Percentiles rank a stretch among this genome's conserved stretches.
phyloP scores from a whole-genome alignment of 2,329 filamentous ascomycete genomes.

The Neopestalotiopsis clavispora region DNA sequence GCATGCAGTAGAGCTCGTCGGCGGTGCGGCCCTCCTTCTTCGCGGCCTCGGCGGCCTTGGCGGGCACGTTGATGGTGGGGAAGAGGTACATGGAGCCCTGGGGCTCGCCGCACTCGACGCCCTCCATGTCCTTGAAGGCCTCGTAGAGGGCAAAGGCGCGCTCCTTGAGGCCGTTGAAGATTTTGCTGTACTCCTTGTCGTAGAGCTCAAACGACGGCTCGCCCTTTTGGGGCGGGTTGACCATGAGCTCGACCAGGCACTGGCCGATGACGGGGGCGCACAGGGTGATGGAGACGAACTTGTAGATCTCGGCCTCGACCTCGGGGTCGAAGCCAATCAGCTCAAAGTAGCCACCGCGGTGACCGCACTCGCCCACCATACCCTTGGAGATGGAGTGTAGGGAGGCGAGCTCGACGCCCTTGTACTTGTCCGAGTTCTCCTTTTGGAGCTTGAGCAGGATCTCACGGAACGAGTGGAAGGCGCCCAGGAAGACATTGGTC shows the following conservation, averaged over 20 bases:
- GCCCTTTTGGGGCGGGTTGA: conserved; percentile 86
- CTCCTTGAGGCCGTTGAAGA: conserved; percentile 77
- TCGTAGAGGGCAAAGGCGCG: conserved; percentile 86
- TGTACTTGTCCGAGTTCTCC: conserved; percentile 75
- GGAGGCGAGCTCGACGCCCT: conserved; percentile 85
- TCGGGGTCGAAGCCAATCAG: conserved; percentile 84
- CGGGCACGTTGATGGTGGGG: conserved; percentile 84
- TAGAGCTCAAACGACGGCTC: conserved; percentile 86
- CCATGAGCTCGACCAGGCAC: conserved; percentile 96
- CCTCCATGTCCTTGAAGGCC: conserved; percentile 94
- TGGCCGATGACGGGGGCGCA: conserved; percentile 95
- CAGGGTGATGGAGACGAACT: conserved; percentile 96
- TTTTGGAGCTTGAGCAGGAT: conserved; percentile 82
- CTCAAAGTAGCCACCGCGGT: conserved; percentile 98
- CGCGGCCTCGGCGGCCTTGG: conserved; percentile 79
- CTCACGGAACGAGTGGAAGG: conserved; percentile 96
- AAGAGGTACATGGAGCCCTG: conserved; percentile 99
- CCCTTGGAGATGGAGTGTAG: conserved; percentile 96
- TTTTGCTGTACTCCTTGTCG: conserved; percentile 81
- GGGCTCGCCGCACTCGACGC: conserved; percentile 86
- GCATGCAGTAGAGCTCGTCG: conserved; percentile 94
- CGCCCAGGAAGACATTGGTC: conserved; percentile 94
- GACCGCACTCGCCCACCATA: conserved; percentile 98
- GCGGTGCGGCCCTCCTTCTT: conserved; percentile 72
- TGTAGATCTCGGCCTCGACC: conserved; percentile 95